Evolutionary conservation across 208 protist species (phyloP), one percentile per base, ranked within the genome.

Genomic region (Leishmania tarentolae): DNA sequence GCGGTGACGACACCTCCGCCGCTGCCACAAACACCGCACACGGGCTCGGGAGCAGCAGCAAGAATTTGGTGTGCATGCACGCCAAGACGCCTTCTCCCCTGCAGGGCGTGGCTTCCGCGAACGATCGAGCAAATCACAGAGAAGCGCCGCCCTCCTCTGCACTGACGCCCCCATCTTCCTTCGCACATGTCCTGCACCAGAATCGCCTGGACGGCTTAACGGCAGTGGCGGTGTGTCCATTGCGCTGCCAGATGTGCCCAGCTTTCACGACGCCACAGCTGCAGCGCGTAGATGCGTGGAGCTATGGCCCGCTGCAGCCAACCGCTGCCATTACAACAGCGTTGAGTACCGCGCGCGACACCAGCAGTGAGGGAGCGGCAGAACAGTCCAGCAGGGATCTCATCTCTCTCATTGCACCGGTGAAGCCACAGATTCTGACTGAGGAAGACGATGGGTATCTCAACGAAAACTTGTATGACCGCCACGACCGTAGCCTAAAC

Each of bases 201-300:
- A 35, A 79, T 35, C 86, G 84, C 71, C 70, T 86, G 13, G 78
- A 83, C 57, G 72, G 76, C 31, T 71, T 93, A 9, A 90, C 91
- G 59, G 83, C 80, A 13, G 57, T 86, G 3, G 69, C 76, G 13
- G 61, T 90, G 31, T 86, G 83, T 17, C 69, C 87, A 11, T 50
- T 89, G 68, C 78, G 76, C n/a, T 90, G 86, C 73, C 79, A 78
- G 24, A 87, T 96, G 63, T 77, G 90, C 53, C 92, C 92, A 7
- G 86, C 89, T 44, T 91, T 91, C 75, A 90, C 83, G 35, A 91
- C 90, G 9, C 84, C 89, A 71, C 37, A 78, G 63, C 85, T 96
- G 82, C 87, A 90, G 35, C 90, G 92, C n/a, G 81, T 92, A 0
- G 87, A 93, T 52, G 71, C 78, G 42, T 89, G 87, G 75, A 91